These are phyloP conservation scores for Pisolithus orientalis DNA, from an alignment of 768 basidiomycete genomes.

Conservation along the genomic window DNA sequence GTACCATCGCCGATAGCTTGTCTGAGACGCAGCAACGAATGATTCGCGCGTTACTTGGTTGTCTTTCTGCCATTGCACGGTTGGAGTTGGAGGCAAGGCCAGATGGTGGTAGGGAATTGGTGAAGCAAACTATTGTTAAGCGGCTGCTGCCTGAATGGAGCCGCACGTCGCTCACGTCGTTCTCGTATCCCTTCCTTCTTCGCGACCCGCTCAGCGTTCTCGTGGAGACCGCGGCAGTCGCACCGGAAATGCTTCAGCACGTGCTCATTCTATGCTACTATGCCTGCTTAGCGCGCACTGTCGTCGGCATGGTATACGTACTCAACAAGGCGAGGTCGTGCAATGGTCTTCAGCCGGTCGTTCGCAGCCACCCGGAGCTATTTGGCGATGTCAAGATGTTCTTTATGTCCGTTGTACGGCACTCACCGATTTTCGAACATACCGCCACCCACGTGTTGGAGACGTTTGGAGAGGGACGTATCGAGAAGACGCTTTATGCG, in stretches of 20 bases:
- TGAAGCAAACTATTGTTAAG: conserved; percentile 84
- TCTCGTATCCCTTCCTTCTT: conserved; percentile 79
- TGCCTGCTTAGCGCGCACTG: conserved; percentile 79
- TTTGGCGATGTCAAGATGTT: conserved; percentile 87
- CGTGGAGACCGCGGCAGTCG: conserved; percentile 84
- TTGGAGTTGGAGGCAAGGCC: conserved; percentile 64
- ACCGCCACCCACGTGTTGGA: conserved; percentile 75
- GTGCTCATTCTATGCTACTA: conserved; percentile 89
- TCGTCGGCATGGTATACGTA: conserved; percentile 79
- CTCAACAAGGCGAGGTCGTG: conserved; percentile 65
- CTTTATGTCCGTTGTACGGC: conserved; percentile 86
- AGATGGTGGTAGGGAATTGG: conserved; percentile 71
- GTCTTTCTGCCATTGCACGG: conserved; percentile 58
- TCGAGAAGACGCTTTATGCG: conserved; percentile 80
- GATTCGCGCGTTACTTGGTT: conserved; percentile 69
- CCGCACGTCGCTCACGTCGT: conserved; percentile 73
- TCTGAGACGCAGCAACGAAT: conserved; percentile 74
- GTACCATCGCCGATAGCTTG: conserved; percentile 52
- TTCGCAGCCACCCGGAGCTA: conserved; percentile 56
- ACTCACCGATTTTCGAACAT: conserved; percentile 83
- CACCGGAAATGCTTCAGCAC: conserved; percentile 84
- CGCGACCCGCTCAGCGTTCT: conserved; percentile 88
- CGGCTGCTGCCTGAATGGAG: conserved; percentile 90
- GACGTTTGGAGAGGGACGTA: conserved; percentile 74
- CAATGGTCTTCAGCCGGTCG: conserved; percentile 36